Evolutionary conservation across 345 rosid genomes (phyloP).

Genomic region (Corymbia maculata): DNA sequence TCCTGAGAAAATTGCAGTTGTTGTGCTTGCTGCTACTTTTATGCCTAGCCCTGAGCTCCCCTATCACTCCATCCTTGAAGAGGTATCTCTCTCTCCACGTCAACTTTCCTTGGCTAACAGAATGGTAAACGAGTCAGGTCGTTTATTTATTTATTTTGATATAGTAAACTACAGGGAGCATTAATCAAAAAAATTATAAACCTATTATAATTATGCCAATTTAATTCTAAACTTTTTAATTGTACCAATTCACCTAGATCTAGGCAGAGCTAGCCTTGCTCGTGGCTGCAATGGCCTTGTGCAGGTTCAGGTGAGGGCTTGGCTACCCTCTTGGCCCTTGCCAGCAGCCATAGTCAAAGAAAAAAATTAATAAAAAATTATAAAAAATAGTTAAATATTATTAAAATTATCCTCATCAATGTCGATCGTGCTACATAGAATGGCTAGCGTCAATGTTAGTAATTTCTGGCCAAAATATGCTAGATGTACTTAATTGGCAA

Average conservation of each 20-base stretch:
- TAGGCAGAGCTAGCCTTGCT: no score
- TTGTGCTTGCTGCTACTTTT: slow-evolving; percentile 13
- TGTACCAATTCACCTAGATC: not conserved
- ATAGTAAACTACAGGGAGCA: not conserved
- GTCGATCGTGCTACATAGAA: not conserved
- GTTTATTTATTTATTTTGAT: no score
- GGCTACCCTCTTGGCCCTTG: not conserved
- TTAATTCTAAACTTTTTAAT: no score
- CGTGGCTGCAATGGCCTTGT: no score
- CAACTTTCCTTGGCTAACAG: not conserved
- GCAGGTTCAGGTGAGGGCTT: no score
- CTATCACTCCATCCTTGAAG: not conserved
- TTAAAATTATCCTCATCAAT: not conserved
- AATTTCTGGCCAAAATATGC: not conserved
- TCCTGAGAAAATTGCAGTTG: slow-evolving; percentile 10
- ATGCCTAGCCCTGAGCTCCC: slow-evolving; percentile 14
- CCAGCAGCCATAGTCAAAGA: not conserved
- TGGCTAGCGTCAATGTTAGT: rapidly evolving
- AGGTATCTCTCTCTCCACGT: slow-evolving; percentile 2
- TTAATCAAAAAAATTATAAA: not conserved
- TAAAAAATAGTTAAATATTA: no score
- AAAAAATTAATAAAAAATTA: no score
- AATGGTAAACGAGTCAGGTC: not conserved
- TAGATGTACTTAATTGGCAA: no score
- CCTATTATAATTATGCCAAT: no score